Base-by-base conservation (phyloP, 371 early-diverging fungal genomes). In the Massospora cicadina region DNA sequence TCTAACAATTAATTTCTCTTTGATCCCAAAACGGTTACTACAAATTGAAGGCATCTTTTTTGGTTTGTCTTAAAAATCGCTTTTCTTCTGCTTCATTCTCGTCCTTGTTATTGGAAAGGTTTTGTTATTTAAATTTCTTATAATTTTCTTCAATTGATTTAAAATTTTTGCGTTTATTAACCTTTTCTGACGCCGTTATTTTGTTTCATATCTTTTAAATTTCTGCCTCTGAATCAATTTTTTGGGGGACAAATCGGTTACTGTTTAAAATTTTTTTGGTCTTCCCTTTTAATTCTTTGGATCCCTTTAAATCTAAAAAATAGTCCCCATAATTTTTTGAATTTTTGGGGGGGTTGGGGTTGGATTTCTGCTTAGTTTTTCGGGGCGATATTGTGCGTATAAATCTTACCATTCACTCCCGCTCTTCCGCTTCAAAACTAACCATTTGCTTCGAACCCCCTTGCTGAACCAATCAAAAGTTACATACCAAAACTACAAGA, bases 241-340 rank as follows among this genome's bases (percentile, higher is more conserved):
- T 73, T 53, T 76, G 77, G 62, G 72, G 79, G 43, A 76, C 77
- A n/a, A n/a, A 74, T 72, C 2, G 76, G 77, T 0, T 77, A 76
- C 58, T 71, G 73, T 26, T 77, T 76, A 31, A 43, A n/a, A n/a
- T 77, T 79, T 27, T 57, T 79, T 26, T 79, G 79, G 79, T 76
- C 77, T 7, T 75, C 76, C 2, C 70, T 75, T 1, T 68, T 0
- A 76, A 76, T 21, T 72, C 77, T 7, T 64, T 79, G 55, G 13
- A 70, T 68, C 1, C 43, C n/a, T n/a, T 43, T 43, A 5, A 43
- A 43, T 5, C 43, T 43, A 10, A 43, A 43, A 43, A 17, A 43
- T 43, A 5, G 43, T 43, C 43, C 43, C 43, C 17, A 43, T 43
- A 43, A 43, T 43, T 43, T 43, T 43, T 5, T 43, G 5, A 43